Evolutionary conservation across 2,329 filamentous ascomycete genomes (phyloP).

Genomic region (Microsporum audouinii): DNA sequence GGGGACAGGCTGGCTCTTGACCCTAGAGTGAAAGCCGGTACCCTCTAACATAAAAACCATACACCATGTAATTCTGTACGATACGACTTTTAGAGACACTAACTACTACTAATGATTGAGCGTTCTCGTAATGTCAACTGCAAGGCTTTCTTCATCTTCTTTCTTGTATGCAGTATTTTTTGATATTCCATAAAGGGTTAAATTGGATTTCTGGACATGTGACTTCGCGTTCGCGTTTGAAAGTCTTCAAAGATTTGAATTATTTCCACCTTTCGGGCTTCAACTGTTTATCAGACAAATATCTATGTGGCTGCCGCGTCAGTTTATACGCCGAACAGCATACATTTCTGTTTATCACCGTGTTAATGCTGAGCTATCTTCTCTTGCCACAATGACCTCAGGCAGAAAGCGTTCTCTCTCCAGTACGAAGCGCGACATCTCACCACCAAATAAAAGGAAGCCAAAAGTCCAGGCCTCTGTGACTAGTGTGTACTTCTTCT

Average conservation of each 20-base stretch:
- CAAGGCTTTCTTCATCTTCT: neutral
- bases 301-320: neutral
- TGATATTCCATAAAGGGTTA: neutral
- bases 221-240: neutral
- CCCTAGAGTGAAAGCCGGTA: slow-evolving; percentile 44
- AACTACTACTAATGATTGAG: neutral
- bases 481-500: slow-evolving; percentile 34
- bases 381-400: neutral
- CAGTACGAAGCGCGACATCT: slow-evolving; percentile 30
- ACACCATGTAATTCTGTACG: neutral
- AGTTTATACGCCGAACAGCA: neutral
- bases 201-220: slow-evolving; percentile 1
- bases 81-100: neutral
- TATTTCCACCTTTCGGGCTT: neutral
- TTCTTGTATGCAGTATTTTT: neutral
- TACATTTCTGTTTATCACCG: neutral
- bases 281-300: neutral
- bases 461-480: slow-evolving; percentile 41
- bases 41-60: neutral
- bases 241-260: neutral
- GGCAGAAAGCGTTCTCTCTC: slow-evolving; percentile 6
- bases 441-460: slow-evolving; percentile 42
- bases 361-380: neutral
- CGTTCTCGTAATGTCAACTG: neutral
- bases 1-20: slow-evolving; percentile 50